A percentile compares a stretch with the other conserved stretches of the same genome.
Evolutionary conservation across 2,329 filamentous ascomycete species (phyloP).

Genomic region (Fusarium chuoi): DNA sequence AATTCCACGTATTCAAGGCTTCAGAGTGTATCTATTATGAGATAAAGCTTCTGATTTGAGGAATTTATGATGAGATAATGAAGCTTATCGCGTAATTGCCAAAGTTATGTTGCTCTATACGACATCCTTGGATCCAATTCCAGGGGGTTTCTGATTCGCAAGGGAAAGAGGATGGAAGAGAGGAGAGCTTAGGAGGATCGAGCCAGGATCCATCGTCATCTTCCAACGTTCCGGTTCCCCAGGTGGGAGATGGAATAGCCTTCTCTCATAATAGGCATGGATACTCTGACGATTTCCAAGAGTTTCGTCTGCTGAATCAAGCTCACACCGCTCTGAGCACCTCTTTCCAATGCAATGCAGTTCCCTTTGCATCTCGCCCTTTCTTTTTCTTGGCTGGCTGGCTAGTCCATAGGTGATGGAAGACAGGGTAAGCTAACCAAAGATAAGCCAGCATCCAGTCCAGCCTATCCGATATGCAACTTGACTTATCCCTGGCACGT

Average conservation of each 20-base stretch:
- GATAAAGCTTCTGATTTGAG: not conserved
- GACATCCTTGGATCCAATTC: not conserved
- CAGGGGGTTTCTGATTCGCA: conserved; percentile 10
- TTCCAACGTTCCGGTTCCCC: conserved; percentile 18
- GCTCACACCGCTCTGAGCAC: conserved; percentile 23
- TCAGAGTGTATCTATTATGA: not conserved
- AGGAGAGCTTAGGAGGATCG: conserved; percentile 1
- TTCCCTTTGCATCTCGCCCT: conserved; percentile 18
- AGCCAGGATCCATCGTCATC: conserved; percentile 29
- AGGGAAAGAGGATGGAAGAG: conserved; percentile 13
- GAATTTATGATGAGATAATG: not conserved
- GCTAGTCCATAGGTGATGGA: conserved; percentile 6
- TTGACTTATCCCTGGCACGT: conserved; percentile 18
- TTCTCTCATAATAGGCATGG: not conserved
- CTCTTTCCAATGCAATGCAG: conserved; percentile 4
- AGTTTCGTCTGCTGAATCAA: not conserved
- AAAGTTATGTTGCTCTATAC: not conserved
- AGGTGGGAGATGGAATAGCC: not conserved
- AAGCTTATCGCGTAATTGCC: not conserved
- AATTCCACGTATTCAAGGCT: conserved; percentile 16
- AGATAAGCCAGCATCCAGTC: conserved; percentile 16
- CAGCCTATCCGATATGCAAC: conserved; percentile 10
- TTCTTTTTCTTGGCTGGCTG: conserved; percentile 18
- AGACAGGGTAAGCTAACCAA: conserved; percentile 24
- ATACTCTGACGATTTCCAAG: conserved; percentile 2